These are phyloP conservation scores for Fusarium floridanum DNA, from an alignment of 2,329 filamentous ascomycete species.

Conservation along the genomic window DNA sequence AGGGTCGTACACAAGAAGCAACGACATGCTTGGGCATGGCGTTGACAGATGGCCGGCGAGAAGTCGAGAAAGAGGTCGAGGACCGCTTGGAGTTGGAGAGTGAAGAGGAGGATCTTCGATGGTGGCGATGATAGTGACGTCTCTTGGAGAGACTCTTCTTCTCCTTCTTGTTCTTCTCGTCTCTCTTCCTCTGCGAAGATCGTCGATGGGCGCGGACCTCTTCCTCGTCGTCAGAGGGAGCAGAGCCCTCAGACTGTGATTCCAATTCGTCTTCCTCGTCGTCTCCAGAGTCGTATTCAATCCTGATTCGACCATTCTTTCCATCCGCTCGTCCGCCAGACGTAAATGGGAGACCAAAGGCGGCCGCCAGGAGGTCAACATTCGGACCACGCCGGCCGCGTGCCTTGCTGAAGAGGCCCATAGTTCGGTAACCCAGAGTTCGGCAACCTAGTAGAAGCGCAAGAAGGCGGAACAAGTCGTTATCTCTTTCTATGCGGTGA, in stretches of 20 bases:
- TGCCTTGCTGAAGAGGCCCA: slow-evolving; percentile 38
- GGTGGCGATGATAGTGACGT: slow-evolving; percentile 2
- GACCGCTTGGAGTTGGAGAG: slow-evolving; percentile 15
- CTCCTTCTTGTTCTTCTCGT: neutral
- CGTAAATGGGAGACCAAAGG: slow-evolving; percentile 45
- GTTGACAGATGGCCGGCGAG: slow-evolving; percentile 18
- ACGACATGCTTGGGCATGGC: slow-evolving; percentile 9
- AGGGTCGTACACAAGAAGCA: slow-evolving; percentile 39
- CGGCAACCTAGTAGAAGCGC: neutral
- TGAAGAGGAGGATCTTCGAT: slow-evolving; percentile 13
- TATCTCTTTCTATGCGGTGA: neutral
- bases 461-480: too few species aligned
- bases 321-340: slow-evolving; percentile 18
- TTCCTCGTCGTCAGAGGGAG: slow-evolving; percentile 17
- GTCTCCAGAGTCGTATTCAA: slow-evolving; percentile 15
- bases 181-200: neutral
- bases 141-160: slow-evolving; percentile 18
- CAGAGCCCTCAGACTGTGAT: slow-evolving; percentile 13
- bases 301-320: slow-evolving; percentile 10
- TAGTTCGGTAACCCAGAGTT: slow-evolving; percentile 16
- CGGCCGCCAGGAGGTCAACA: slow-evolving; percentile 46
- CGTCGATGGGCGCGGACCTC: neutral
- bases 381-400: slow-evolving; percentile 30
- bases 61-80: slow-evolving; percentile 18
- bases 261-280: slow-evolving; percentile 14